These are phyloP conservation scores for Chrysanthemum makinoi DNA, from an alignment of 129 eudicot species.

Conservation along the genomic window DNA sequence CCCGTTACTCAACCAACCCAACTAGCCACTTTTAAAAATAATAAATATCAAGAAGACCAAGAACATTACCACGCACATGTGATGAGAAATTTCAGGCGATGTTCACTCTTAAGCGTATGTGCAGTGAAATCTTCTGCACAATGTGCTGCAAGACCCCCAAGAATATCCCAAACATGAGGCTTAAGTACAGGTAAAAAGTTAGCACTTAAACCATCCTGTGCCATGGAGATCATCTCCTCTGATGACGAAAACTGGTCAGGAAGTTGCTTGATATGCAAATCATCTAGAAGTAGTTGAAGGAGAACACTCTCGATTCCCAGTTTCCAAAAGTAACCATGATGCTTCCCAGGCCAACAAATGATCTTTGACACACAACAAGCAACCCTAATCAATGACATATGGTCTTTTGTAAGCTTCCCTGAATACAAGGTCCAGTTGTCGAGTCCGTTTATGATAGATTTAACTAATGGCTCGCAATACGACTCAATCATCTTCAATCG, in stretches of 20 bases:
- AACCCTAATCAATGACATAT: constrained; percentile 43
- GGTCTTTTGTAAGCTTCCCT: constrained; percentile 52
- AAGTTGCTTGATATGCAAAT: constrained; percentile 33
- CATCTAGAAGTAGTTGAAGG: constrained; percentile 47
- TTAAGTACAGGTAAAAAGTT: constrained; percentile 38
- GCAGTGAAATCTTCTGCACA: constrained; percentile 46
- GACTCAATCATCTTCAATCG: constrained; percentile 49
- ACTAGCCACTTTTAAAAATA: neutral
- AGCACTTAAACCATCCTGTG: constrained; percentile 36
- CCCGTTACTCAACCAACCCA: neutral
- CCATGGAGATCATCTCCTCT: constrained; percentile 41
- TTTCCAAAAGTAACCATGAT: constrained; percentile 73
- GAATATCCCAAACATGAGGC: constrained; percentile 82
- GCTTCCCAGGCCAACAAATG: constrained; percentile 79
- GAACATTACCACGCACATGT: constrained; percentile 75
- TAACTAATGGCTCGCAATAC: constrained; percentile 54
- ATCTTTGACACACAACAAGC: constrained; percentile 75
- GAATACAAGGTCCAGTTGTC: constrained; percentile 31
- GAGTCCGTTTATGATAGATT: constrained; percentile 50
- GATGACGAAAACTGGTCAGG: constrained; percentile 26
- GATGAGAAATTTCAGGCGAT: constrained; percentile 49
- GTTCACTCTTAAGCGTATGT: constrained; percentile 36
- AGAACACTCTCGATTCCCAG: constrained; percentile 56
- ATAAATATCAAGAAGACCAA: constrained; percentile 8
- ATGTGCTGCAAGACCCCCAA: constrained; percentile 81